Evolutionary conservation across 192 early-diverging fungal species (phyloP).

Genomic region (Blastocladiella britannica): DNA sequence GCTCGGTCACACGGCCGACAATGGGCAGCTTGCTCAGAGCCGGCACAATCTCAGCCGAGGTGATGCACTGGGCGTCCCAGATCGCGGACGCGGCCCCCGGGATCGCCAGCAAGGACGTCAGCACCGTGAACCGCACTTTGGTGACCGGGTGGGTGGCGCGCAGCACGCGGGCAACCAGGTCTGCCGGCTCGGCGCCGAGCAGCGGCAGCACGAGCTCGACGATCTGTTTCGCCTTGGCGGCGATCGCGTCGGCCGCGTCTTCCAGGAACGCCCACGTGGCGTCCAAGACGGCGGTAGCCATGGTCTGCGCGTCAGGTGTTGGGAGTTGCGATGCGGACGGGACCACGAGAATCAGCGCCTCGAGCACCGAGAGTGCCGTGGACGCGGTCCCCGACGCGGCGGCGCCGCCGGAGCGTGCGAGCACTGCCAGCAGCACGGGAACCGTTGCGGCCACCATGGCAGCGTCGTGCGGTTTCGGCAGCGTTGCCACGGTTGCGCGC

Average conservation of each 20-base stretch:
- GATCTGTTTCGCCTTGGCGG: background rate
- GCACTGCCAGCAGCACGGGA: too few relatives aligned
- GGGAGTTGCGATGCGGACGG: background rate
- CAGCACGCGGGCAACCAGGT: background rate
- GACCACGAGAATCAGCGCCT: background rate
- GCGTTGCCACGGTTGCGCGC: too few relatives aligned
- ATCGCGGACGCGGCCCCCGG: too few relatives aligned
- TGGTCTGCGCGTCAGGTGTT: background rate
- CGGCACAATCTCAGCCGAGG: too few relatives aligned
- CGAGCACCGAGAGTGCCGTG: background rate
- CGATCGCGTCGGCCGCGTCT: background rate
- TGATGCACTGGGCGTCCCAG: too few relatives aligned
- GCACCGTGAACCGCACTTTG: background rate
- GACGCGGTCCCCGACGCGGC: background rate
- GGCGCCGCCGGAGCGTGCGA: too few relatives aligned
- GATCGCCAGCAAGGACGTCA: background rate
- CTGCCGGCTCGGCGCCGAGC: background rate
- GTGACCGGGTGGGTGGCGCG: background rate
- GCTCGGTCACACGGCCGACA: too few relatives aligned
- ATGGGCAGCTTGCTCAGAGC: too few relatives aligned
- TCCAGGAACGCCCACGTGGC: background rate
- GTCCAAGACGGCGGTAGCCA: background rate
- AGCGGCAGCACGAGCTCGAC: background rate
- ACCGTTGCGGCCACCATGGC: too few relatives aligned
- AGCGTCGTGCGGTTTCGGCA: too few relatives aligned